Evolutionary conservation across 176 grass and related monocot genomes (phyloP).

Genomic region (Triticum urartu): DNA sequence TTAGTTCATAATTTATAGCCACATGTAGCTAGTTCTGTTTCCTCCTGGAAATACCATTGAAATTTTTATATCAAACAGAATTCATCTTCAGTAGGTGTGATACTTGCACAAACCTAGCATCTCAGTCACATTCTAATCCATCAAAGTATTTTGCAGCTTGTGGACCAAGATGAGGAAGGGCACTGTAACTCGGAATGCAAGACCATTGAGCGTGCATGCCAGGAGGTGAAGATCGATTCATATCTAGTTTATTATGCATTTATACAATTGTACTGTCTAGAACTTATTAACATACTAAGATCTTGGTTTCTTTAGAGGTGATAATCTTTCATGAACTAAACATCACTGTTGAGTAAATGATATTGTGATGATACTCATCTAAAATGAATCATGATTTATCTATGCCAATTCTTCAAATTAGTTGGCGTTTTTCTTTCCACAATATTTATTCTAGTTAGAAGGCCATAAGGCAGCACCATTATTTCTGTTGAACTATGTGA

Average conservation of each 20-base stretch:
- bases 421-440: neutral
- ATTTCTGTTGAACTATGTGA: neutral
- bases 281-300: neutral
- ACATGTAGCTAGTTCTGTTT: neutral
- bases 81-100: neutral
- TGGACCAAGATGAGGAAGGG: constrained; percentile 91
- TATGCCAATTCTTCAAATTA: neutral
- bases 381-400: neutral
- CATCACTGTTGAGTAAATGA: neutral
- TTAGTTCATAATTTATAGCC: neutral
- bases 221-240: constrained; percentile 57
- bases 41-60: neutral
- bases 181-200: constrained; percentile 93
- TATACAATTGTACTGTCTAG: neutral
- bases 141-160: constrained; percentile 51
- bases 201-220: constrained; percentile 89
- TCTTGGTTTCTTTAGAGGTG: neutral
- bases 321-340: neutral
- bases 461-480: neutral
- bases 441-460: neutral
- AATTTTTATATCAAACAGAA: neutral
- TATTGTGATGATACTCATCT: neutral
- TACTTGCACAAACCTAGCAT: neutral
- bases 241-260: neutral
- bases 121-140: neutral